Percentiles rank a stretch among this genome's conserved stretches.
Conservation (phyloP, 495 filamentous ascomycete species). For the Podospora australis region DNA sequence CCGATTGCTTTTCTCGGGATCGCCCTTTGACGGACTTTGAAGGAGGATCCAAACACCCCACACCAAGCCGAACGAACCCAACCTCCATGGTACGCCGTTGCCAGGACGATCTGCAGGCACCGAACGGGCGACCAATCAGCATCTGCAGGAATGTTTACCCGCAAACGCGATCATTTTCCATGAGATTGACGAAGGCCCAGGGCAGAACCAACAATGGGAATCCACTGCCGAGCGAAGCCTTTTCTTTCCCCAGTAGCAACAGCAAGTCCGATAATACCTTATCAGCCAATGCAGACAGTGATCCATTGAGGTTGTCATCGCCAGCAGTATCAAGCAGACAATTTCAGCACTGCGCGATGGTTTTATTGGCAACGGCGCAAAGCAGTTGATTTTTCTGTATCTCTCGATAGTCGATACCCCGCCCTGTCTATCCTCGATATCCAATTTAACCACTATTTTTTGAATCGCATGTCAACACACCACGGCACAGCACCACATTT, state of each 20-base stretch:
- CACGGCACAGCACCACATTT: background rate
- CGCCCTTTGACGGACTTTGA: too few species aligned
- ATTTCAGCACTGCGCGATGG: background rate
- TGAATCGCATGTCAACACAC: too few species aligned
- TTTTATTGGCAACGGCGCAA: too few species aligned
- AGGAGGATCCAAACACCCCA: too few species aligned
- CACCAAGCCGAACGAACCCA: too few species aligned
- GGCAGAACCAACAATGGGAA: background rate
- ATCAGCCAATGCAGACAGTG: background rate
- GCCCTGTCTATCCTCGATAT: too few species aligned
- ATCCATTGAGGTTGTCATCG: background rate
- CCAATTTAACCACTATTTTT: too few species aligned
- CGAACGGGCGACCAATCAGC: slow-evolving; percentile 6
- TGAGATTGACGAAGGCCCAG: background rate
- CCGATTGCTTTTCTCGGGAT: too few species aligned
- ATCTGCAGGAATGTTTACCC: slow-evolving; percentile 13
- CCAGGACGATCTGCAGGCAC: slow-evolving; percentile 6
- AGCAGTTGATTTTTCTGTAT: too few species aligned
- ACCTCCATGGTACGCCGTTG: slow-evolving; percentile 4
- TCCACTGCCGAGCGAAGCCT: background rate
- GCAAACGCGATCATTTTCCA: slow-evolving; percentile 14
- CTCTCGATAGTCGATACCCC: too few species aligned
- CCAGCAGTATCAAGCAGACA: background rate
- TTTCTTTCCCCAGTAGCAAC: background rate
- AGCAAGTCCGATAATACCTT: background rate